Evolutionary conservation across 2,329 filamentous ascomycete genomes (phyloP).

Genomic region (Colletotrichum incanum): DNA sequence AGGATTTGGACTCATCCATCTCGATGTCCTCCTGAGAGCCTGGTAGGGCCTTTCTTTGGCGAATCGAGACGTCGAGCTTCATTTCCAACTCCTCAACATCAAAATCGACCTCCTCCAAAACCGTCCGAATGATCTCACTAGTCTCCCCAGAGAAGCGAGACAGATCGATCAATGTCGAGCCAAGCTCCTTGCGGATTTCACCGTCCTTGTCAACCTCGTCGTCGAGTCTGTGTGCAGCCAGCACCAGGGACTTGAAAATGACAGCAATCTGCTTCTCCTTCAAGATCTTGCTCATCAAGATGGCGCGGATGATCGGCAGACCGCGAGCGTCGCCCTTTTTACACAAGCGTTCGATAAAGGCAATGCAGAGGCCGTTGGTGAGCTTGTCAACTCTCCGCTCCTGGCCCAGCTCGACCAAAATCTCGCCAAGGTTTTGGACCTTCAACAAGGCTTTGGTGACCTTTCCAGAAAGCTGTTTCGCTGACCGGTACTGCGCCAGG

Average conservation of each 20-base stretch:
- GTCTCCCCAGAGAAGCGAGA: conserved; percentile 72
- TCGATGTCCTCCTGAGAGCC: conserved; percentile 65
- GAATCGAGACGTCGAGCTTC: conserved; percentile 79
- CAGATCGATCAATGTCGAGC: conserved; percentile 77
- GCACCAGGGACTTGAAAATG: conserved; percentile 76
- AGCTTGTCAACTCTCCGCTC: conserved; percentile 80
- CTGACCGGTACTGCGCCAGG: conserved; percentile 83
- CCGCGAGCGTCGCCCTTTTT: conserved; percentile 73
- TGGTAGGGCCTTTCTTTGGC: conserved; percentile 68
- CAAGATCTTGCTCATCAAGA: conserved; percentile 73
- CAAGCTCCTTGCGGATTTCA: conserved; percentile 74
- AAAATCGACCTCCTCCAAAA: conserved; percentile 77
- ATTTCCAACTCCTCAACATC: conserved; percentile 84
- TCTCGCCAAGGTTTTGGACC: conserved; percentile 71
- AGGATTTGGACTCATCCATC: conserved; percentile 60
- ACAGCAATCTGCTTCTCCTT: conserved; percentile 75
- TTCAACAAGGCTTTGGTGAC: conserved; percentile 80
- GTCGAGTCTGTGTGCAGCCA: conserved; percentile 72
- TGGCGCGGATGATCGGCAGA: conserved; percentile 72
- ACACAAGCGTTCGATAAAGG: conserved; percentile 73
- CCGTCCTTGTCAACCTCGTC: conserved; percentile 69
- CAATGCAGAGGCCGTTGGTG: conserved; percentile 79
- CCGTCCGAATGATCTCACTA: conserved; percentile 76
- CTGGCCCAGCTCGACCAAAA: conserved; percentile 73
- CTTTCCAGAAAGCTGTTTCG: conserved; percentile 77